Evolutionary conservation across 176 grass and related monocot genomes (phyloP).

Genomic region (Eleusine indica): DNA sequence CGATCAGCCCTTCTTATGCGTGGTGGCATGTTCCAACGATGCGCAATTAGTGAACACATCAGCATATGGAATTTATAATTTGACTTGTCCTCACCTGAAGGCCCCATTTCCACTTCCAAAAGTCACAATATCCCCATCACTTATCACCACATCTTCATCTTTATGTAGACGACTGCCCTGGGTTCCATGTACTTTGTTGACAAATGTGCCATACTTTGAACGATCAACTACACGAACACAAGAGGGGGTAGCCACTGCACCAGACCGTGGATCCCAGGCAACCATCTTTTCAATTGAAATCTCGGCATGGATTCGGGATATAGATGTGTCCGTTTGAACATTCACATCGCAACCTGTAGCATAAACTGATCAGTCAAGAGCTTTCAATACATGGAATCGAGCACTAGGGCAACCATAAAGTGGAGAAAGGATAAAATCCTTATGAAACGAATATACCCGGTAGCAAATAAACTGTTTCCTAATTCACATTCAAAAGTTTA

Average conservation of each 20-base stretch:
- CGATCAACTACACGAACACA: slow-evolving; percentile 67
- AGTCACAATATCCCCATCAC: slow-evolving; percentile 70
- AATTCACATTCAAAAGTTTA: not conserved
- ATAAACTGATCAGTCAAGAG: not conserved
- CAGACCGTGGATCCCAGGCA: slow-evolving; percentile 54
- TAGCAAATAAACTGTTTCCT: not conserved
- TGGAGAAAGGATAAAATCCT: not conserved
- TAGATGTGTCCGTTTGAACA: slow-evolving; percentile 79
- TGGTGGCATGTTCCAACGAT: not conserved
- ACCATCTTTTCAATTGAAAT: slow-evolving; percentile 78
- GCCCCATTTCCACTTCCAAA: slow-evolving; percentile 81
- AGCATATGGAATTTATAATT: slow-evolving; percentile 9
- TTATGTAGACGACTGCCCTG: slow-evolving; percentile 62
- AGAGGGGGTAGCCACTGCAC: slow-evolving; percentile 53
- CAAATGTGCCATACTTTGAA: slow-evolving; percentile 84
- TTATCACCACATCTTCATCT: slow-evolving; percentile 64
- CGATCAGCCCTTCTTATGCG: slow-evolving; percentile 22
- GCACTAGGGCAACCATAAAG: not conserved
- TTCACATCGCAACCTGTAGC: slow-evolving; percentile 82
- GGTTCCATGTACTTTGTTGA: slow-evolving; percentile 69
- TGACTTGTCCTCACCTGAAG: slow-evolving; percentile 65
- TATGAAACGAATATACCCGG: not conserved
- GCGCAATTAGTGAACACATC: not conserved
- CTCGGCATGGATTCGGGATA: slow-evolving; percentile 88
- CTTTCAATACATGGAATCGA: not conserved